Conservation (phyloP, 2,329 filamentous ascomycete genomes). For the Dothiorella sarmentorum region DNA sequence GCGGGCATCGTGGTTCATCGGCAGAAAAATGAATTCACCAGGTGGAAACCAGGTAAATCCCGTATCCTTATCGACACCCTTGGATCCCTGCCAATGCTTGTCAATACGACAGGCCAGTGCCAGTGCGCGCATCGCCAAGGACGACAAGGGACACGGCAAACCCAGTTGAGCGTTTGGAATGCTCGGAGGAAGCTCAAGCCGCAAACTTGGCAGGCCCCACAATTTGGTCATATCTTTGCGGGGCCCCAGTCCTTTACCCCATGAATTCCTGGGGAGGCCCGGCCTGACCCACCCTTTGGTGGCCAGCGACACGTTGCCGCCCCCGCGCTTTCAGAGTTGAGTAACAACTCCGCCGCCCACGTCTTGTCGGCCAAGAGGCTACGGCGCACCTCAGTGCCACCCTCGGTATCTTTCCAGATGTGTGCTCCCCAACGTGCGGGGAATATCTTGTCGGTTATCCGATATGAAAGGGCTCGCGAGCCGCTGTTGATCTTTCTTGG, state of each 20-base stretch:
- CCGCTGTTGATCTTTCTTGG: not conserved
- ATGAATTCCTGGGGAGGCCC: not conserved
- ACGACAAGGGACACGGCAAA: not conserved
- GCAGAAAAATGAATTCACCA: not conserved
- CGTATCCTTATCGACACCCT: no score
- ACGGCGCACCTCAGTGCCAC: not conserved
- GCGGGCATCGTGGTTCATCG: not conserved
- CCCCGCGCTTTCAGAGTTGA: not conserved
- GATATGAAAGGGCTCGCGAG: slow-evolving; percentile 3
- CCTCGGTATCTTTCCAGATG: slow-evolving; percentile 9
- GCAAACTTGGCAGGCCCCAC: slow-evolving; percentile 6
- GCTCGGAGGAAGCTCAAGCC: not conserved
- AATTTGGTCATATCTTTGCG: slow-evolving; percentile 5
- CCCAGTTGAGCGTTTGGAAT: not conserved
- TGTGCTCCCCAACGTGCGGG: slow-evolving; percentile 1
- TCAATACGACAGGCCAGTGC: not conserved
- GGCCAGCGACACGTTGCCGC: not conserved
- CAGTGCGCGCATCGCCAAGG: not conserved
- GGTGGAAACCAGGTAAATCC: no score
- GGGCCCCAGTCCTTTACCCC: slow-evolving; percentile 2
- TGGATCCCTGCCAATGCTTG: not conserved
- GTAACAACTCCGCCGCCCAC: not conserved
- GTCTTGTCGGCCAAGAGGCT: not conserved
- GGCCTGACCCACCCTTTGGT: not conserved
- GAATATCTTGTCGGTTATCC: not conserved